Evolutionary conservation across 805 yeast species (phyloP), one percentile per base, ranked within the genome.

Genomic region (Lachancea thermotolerans): DNA sequence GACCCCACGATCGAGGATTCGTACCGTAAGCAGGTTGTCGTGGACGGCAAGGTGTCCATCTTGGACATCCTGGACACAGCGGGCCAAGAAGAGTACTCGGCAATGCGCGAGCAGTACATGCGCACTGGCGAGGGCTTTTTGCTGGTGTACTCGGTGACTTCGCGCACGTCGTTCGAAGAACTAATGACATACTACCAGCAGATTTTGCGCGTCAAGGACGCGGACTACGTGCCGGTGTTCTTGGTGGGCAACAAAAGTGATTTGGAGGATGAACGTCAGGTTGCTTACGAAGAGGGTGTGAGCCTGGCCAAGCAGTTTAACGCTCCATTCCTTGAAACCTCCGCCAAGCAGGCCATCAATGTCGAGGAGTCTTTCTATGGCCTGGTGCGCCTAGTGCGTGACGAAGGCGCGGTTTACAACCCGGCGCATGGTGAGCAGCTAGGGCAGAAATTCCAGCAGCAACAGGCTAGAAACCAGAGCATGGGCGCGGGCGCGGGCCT

Each of bases 1-100:
- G 99, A 93, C 68, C 99, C 99, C 9, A 93, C 99, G 10, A 93
- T 93, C 60, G 99, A 93, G 68, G 93, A 85, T 59, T 82, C 90
- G 0, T 85, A 85, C 65, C 77, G 96, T 55, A 93, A 93, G 62
- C 91, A 85, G 58, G 85, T 93, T 58, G 80, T 78, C 25, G 80
- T 93, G 34, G 95, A 90, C 62, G 79, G 78, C 48, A 86, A 82
- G 60, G 84, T 80, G 32, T 81, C 86, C 1, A 73, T 85, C 18
- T 68, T 85, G 51, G 99, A 93, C 65, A 89, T 93, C 35, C 76
- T 93, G 59, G 99, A 93, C 66, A 93, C 99, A 16, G 99, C 99
- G 2, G 99, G 99, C 35, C 97, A 90, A 72, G 98, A 91, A 66
- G 97, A 90, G 67, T 90, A 90, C 65, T 79, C 88, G 45, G 95